A percentile compares a stretch with the other conserved stretches of the same genome.
Evolutionary conservation across 148 eudicot species (phyloP).

Genomic region (Vaccinium vitisidaea): DNA sequence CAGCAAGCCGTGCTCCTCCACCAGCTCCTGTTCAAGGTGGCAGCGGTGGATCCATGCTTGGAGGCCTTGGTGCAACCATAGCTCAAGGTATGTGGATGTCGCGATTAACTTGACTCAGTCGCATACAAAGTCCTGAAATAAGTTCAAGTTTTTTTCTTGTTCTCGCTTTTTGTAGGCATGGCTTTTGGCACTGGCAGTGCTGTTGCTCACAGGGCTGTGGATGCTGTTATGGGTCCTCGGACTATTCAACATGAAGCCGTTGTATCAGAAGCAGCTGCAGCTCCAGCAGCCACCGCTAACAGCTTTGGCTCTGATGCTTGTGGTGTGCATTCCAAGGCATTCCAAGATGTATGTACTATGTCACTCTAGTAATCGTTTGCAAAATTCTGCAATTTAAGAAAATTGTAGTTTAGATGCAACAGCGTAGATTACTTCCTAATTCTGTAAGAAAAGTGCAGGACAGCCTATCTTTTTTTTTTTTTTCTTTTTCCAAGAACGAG

Average conservation of each 20-base stretch:
- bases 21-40: conserved; percentile 69
- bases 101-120: not conserved
- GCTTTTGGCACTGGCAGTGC: conserved; percentile 96
- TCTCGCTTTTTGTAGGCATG: conserved; percentile 48
- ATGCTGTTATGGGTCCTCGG: conserved; percentile 81
- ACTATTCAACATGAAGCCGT: conserved; percentile 76
- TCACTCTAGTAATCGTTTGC: not conserved
- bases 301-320: conserved; percentile 62
- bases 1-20: conserved; percentile 80
- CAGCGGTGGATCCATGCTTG: conserved; percentile 67
- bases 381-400: not conserved
- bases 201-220: conserved; percentile 89
- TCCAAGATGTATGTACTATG: conserved; percentile 61
- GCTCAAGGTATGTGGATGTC: conserved; percentile 59
- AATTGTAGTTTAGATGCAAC: not conserved
- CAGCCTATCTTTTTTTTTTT: not conserved
- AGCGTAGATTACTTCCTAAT: not conserved
- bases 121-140: not conserved
- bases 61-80: conserved; percentile 71
- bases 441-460: not conserved
- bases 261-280: conserved; percentile 50
- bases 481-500: not conserved
- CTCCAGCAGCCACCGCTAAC: conserved; percentile 41
- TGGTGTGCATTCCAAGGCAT: conserved; percentile 65
- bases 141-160: not conserved